Base-by-base conservation (phyloP, 768 basidiomycete species). In the Mycena alexandri region DNA sequence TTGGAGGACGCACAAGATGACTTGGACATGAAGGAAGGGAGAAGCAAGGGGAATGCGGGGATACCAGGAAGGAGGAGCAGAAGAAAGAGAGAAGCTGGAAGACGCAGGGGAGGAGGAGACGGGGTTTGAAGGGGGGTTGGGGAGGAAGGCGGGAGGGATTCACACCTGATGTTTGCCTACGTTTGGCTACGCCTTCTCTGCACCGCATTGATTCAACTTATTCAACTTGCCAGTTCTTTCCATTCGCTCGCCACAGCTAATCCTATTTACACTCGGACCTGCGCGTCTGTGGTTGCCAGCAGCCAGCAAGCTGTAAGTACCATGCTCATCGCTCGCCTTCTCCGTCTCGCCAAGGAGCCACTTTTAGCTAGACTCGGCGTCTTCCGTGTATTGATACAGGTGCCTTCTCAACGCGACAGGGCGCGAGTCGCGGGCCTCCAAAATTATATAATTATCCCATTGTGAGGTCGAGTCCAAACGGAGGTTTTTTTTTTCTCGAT, bases 1-100 rank as follows among this genome's bases (percentile, higher is more conserved):
- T 76, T 62, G 75, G 67, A 76, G 58, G 82, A 80, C 84, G 80
- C 77, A 75, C 67, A 63, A 38, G 66, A 63, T 41, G 52, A 47
- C 44, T 69, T 65, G 66, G 68, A 62, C 62, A 63, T 65, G 54
- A 55, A 62, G 65, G 57, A 60, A 61, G 25, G 22, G 56, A 36
- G 38, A 10, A 42, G 41, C 72, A 52, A 24, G 71, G 38, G 61
- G 59, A 13, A 17, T 14, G 1, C 8, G 38, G 6, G 38, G 12
- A 21, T 22, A 21, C 33, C 52, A 54, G 44, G 24, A 44, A 46
- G 44, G 38, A 70, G 43, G 21, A 34, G 64, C 4, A 58, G 46
- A 48, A 38, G 61, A 66, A 38, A 14, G 61, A 43, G 53, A 34
- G 24, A 33, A 65, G 50, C 69, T 62, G 50, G 34, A 67, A 58